Percentiles rank a stretch among this genome's conserved stretches.
phyloP scores from a whole-genome alignment of 495 filamentous ascomycete species.

The Podospora bellae-mahoneyi region DNA sequence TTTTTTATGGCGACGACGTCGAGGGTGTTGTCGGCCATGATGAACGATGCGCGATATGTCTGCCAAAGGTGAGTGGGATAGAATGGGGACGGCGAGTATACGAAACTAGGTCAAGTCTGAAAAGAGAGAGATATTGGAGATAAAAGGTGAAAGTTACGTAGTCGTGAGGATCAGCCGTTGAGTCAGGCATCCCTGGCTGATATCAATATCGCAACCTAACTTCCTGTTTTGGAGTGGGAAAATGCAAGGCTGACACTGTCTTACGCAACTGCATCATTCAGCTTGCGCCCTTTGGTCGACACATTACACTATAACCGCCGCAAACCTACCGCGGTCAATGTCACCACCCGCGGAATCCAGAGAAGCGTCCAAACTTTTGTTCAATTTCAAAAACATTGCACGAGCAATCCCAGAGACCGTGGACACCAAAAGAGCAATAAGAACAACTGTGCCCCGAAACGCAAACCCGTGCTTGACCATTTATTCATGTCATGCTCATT shows the following conservation, averaged over 20 bases:
- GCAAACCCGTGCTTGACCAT: constrained; percentile 32
- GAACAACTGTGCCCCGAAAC: constrained; percentile 17
- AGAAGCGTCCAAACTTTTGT: constrained; percentile 2
- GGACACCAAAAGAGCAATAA: constrained; percentile 9
- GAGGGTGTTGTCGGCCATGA: background rate
- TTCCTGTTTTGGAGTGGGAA: constrained; percentile 17
- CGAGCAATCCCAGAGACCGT: background rate
- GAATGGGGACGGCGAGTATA: background rate
- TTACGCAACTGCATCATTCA: background rate
- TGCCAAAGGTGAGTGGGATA: too few relatives aligned
- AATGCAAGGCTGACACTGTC: background rate
- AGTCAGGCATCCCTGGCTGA: background rate
- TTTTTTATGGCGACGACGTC: background rate
- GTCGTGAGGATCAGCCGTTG: background rate
- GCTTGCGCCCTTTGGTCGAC: background rate
- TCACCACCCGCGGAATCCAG: background rate
- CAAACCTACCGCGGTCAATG: background rate
- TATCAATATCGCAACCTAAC: constrained; percentile 10
- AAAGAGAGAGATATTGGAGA: background rate
- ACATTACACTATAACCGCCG: background rate
- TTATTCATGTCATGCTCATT: constrained; percentile 41
- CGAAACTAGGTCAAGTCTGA: background rate
- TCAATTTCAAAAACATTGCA: constrained; percentile 7
- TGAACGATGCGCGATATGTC: background rate
- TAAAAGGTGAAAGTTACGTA: background rate